These are phyloP conservation scores for Cerioporus squamosus DNA, from an alignment of 1,284 basidiomycete genomes.

Conservation along the genomic window DNA sequence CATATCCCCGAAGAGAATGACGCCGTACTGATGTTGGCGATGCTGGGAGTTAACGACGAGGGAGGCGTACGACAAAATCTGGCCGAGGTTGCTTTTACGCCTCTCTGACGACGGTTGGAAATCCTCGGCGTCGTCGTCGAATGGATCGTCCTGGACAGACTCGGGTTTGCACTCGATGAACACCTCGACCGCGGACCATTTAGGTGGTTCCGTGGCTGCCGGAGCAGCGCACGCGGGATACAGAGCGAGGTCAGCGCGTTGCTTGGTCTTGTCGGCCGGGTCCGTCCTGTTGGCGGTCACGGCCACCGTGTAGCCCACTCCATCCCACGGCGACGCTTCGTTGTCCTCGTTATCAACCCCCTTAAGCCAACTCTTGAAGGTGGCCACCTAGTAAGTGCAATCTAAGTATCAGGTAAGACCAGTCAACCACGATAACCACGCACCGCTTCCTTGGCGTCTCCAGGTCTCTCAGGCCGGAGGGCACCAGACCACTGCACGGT, in stretches of 20 bases:
- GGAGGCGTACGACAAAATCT: conserved; percentile 2
- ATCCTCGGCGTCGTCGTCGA: neutral
- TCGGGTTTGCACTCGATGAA: neutral
- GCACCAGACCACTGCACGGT: no score
- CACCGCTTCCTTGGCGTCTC: no score
- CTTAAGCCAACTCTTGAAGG: no score
- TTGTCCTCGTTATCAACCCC: no score
- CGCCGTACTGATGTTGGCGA: conserved; percentile 1
- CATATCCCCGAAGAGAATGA: conserved; percentile 4
- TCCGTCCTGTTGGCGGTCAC: neutral
- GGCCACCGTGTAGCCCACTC: no score
- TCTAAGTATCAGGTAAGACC: no score
- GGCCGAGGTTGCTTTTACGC: neutral
- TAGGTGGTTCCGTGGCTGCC: neutral
- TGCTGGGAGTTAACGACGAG: conserved; percentile 8
- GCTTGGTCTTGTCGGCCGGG: neutral
- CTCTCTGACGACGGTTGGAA: neutral
- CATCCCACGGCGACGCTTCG: no score
- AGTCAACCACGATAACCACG: no score
- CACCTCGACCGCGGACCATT: neutral
- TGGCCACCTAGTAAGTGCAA: no score
- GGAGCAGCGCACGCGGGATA: neutral
- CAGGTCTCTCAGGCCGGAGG: no score
- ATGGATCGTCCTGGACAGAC: conserved; percentile 2
- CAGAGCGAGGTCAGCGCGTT: neutral